Evolutionary conservation across 208 protist genomes (phyloP), one percentile per base, ranked within the genome.

Genomic region (Blechomonas ayalai): DNA sequence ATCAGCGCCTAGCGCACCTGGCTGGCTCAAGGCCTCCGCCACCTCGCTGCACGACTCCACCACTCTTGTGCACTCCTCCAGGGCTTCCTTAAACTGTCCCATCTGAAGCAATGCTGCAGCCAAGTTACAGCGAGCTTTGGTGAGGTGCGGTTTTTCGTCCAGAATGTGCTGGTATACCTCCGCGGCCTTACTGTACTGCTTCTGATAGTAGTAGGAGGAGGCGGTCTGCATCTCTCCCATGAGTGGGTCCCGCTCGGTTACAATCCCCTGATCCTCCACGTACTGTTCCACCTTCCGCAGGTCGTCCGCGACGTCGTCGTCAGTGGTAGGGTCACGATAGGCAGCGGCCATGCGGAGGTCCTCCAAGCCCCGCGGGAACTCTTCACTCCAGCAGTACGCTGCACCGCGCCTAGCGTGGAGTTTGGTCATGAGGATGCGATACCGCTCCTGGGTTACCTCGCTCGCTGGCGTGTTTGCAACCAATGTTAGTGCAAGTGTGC

Each of bases 381-480:
- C 75, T 19, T 73, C 76, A 2, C 52, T 48, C 85, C 89, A 96
- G 52, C 73, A 74, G 41, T 88, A 70, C 15, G 85, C 89, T 26
- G 82, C 78, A n/a, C 80, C 83, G 25, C 89, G 79, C 8, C 89
- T 63, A 4, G 73, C 59, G 51, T 94, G 72, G 40, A 92, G 67
- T 52, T 84, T 90, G 41, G 82, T 89, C 79, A 96, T 88, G 18
- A 91, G 70, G 28, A 59, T 46, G 7, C 83, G 74, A 56, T 93
- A 96, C 25, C 89, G 72, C 23, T 93, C 84, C 59, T 92, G 82
- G 24, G 89, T 90, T 23, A 90, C 64, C 46, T 92, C 80, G 48
- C 84, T 92, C 23, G 89, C 84, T 5, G 89, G 89, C 10, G 82
- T 96, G 66, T 91, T 92, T 38, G 66, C 75, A 48, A 96, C 47